A percentile compares a stretch with the other conserved stretches of the same genome.
These are phyloP conservation scores for Cladophialophora psammophila DNA, from an alignment of 2,329 filamentous ascomycete species.

Conservation along the genomic window DNA sequence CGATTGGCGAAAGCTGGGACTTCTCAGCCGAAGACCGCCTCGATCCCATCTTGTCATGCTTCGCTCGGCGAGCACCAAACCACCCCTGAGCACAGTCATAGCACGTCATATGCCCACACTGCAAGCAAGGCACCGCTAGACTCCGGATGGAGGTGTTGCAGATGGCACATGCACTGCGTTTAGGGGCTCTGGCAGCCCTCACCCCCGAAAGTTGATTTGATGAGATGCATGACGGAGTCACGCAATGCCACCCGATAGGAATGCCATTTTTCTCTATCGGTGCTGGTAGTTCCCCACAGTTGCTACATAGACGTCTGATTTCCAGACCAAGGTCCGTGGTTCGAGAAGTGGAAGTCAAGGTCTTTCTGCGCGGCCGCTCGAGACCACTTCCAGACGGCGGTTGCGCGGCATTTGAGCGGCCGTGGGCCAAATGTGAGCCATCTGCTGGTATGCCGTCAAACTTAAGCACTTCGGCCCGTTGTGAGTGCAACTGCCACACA, in stretches of 20 bases:
- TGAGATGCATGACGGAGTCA: slow-evolving; percentile 45
- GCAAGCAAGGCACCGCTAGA: slow-evolving; percentile 56
- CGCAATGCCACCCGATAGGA: slow-evolving; percentile 40
- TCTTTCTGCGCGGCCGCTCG: slow-evolving; percentile 21
- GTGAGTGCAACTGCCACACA: slow-evolving; percentile 64
- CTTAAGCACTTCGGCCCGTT: slow-evolving; percentile 66
- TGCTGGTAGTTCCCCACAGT: slow-evolving; percentile 46
- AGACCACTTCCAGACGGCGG: not conserved
- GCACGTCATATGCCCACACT: slow-evolving; percentile 58
- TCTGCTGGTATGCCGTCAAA: slow-evolving; percentile 51
- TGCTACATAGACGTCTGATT: slow-evolving; percentile 53
- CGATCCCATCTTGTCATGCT: slow-evolving; percentile 9
- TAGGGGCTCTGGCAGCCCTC: slow-evolving; percentile 24
- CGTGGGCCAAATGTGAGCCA: not conserved
- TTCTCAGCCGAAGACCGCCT: slow-evolving; percentile 33
- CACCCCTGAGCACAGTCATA: slow-evolving; percentile 54
- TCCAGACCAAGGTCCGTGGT: slow-evolving; percentile 45
- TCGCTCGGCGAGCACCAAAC: slow-evolving; percentile 44
- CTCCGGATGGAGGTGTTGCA: slow-evolving; percentile 54
- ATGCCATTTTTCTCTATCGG: slow-evolving; percentile 40
- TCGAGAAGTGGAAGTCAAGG: slow-evolving; percentile 21
- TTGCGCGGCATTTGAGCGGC: not conserved
- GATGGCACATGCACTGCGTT: slow-evolving; percentile 51
- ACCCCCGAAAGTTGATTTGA: slow-evolving; percentile 34
- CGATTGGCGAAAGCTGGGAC: slow-evolving; percentile 28